These are phyloP conservation scores for Diversispora epigaea DNA, from an alignment of 192 early-diverging fungal species.

Conservation along the genomic window DNA sequence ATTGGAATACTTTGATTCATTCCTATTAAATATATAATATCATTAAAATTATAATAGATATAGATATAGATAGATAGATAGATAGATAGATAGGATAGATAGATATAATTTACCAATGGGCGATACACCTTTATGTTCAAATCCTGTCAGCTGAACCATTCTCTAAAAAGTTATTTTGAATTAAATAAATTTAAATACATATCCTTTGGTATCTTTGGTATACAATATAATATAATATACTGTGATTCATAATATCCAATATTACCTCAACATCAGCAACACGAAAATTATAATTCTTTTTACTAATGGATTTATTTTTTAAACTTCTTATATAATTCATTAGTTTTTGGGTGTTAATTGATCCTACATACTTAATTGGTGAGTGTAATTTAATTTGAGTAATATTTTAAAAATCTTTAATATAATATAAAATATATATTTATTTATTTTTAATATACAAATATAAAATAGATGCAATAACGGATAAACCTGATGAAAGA, in stretches of 20 bases:
- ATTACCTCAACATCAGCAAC: constrained; percentile 58
- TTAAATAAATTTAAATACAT: not conserved
- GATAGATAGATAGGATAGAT: not conserved
- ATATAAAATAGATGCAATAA: not conserved
- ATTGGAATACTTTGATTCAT: constrained; percentile 58
- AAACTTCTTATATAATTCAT: constrained; percentile 63
- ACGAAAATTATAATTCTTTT: constrained; percentile 82
- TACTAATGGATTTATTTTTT: constrained; percentile 48
- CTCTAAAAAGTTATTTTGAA: constrained; percentile 34
- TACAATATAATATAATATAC: too few species aligned
- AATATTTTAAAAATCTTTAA: too few species aligned
- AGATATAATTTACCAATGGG: constrained; percentile 59
- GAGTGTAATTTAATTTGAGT: not conserved
- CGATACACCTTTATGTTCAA: constrained; percentile 63
- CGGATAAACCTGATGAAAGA: not conserved
- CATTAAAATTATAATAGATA: too few species aligned
- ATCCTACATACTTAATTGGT: constrained; percentile 50
- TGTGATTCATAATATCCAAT: not conserved
- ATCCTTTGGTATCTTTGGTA: not conserved
- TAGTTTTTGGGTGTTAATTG: constrained; percentile 64
- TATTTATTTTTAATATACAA: too few species aligned
- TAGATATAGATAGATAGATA: too few species aligned
- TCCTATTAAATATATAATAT: constrained; percentile 35
- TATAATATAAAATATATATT: too few species aligned
- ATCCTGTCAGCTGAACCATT: constrained; percentile 73